These are phyloP conservation scores for Pleochaeta shiraiana DNA, from an alignment of 2,329 filamentous ascomycete genomes.

Conservation along the genomic window DNA sequence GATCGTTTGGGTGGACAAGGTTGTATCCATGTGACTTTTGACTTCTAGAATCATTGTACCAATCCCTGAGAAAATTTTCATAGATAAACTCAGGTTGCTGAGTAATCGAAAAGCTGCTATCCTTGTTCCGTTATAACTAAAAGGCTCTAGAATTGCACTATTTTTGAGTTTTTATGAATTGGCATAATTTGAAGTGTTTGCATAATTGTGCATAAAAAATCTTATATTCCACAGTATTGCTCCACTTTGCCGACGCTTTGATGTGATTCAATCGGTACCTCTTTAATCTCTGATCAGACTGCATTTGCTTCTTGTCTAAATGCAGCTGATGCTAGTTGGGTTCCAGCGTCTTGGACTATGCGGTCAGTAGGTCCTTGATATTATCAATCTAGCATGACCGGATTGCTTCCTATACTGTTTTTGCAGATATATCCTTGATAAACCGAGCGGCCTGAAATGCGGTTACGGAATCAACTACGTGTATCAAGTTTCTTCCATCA, in stretches of 20 bases:
- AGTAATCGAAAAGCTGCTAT: too few species aligned
- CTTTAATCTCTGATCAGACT: background rate
- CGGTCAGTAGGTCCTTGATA: constrained; percentile 5
- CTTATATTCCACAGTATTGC: too few species aligned
- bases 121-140: too few species aligned
- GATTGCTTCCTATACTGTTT: constrained; percentile 4
- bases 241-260: constrained; percentile 5
- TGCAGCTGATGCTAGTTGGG: constrained; percentile 3
- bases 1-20: too few species aligned
- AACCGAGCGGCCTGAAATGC: constrained; percentile 5
- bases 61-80: too few species aligned
- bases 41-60: too few species aligned
- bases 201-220: too few species aligned
- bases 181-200: too few species aligned
- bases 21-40: too few species aligned
- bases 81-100: too few species aligned
- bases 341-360: constrained; percentile 4
- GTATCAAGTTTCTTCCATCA: constrained; percentile 1
- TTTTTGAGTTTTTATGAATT: too few species aligned
- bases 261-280: constrained; percentile 4
- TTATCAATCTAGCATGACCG: constrained; percentile 5
- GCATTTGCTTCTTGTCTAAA: constrained; percentile 4
- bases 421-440: constrained; percentile 1
- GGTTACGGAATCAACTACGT: constrained; percentile 5
- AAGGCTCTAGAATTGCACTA: too few species aligned